Conservation (phyloP, 331 rosid species). For the Cydonia oblonga region DNA sequence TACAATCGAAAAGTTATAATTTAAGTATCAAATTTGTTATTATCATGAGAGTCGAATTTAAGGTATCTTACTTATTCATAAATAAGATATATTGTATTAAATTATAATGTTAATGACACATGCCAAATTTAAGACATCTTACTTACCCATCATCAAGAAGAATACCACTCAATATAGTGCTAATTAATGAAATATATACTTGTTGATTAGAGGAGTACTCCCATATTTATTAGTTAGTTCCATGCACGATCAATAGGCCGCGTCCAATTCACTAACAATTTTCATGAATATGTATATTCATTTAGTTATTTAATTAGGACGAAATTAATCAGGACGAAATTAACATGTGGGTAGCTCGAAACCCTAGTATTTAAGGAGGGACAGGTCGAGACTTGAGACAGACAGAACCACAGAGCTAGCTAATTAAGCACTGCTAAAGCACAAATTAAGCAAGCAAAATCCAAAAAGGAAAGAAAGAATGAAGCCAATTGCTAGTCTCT, state of each 20-base stretch:
- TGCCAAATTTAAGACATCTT: no score
- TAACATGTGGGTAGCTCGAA: neutral
- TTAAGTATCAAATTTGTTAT: no score
- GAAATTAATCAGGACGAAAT: neutral
- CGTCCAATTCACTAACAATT: neutral
- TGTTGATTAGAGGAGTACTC: no score
- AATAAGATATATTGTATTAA: no score
- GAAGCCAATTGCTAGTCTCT: neutral
- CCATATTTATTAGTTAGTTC: neutral
- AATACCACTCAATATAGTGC: no score
- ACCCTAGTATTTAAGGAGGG: neutral
- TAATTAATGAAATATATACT: no score
- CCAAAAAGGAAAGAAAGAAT: neutral
- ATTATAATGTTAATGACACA: no score
- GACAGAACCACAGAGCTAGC: neutral
- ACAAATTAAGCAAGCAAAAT: neutral
- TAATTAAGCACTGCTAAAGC: neutral
- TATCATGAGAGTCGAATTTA: no score
- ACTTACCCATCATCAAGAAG: no score
- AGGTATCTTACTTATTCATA: no score
- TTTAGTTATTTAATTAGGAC: neutral
- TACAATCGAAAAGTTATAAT: no score
- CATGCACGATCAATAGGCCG: neutral
- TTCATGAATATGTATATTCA: neutral
- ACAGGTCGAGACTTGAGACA: neutral